Evolutionary conservation across 2,329 filamentous ascomycete genomes (phyloP).

Genomic region (Aspergillus novoparasiticus): DNA sequence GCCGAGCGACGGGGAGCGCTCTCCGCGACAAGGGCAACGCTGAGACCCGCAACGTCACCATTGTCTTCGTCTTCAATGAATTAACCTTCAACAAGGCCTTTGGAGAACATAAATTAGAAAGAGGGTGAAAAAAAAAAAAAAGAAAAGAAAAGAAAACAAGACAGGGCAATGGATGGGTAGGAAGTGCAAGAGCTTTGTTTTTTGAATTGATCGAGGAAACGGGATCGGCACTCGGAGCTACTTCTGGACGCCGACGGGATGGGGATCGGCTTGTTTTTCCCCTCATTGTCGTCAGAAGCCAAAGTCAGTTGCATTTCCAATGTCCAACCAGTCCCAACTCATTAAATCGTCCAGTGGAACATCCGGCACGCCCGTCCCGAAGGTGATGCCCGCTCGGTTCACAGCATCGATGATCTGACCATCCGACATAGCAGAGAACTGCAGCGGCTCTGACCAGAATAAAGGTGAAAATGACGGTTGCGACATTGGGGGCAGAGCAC

Average conservation of each 20-base stretch:
- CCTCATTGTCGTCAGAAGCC: slow-evolving; percentile 20
- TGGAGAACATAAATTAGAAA: neutral
- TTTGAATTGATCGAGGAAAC: slow-evolving; percentile 1
- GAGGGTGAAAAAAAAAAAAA: neutral
- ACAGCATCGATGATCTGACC: slow-evolving; percentile 68
- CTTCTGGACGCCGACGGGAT: slow-evolving; percentile 31
- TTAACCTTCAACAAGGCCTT: neutral
- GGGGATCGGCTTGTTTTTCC: slow-evolving; percentile 4
- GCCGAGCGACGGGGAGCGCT: slow-evolving; percentile 23
- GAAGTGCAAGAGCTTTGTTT: neutral
- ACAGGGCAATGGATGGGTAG: neutral
- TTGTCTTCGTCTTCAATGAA: slow-evolving; percentile 5
- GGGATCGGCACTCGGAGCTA: slow-evolving; percentile 27
- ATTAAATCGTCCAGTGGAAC: slow-evolving; percentile 63
- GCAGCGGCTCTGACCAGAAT: slow-evolving; percentile 56
- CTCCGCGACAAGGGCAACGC: slow-evolving; percentile 28
- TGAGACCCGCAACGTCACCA: slow-evolving; percentile 31
- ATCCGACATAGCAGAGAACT: slow-evolving; percentile 71
- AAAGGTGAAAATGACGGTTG: slow-evolving; percentile 32
- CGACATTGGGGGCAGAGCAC: slow-evolving; percentile 23
- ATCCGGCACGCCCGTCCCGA: slow-evolving; percentile 58
- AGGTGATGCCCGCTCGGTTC: slow-evolving; percentile 63
- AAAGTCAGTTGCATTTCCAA: slow-evolving; percentile 33
- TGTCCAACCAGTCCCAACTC: slow-evolving; percentile 61
- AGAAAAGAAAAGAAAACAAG: neutral